phyloP scores from a whole-genome alignment of 306 rosid species.

The Glycine tomentella region DNA sequence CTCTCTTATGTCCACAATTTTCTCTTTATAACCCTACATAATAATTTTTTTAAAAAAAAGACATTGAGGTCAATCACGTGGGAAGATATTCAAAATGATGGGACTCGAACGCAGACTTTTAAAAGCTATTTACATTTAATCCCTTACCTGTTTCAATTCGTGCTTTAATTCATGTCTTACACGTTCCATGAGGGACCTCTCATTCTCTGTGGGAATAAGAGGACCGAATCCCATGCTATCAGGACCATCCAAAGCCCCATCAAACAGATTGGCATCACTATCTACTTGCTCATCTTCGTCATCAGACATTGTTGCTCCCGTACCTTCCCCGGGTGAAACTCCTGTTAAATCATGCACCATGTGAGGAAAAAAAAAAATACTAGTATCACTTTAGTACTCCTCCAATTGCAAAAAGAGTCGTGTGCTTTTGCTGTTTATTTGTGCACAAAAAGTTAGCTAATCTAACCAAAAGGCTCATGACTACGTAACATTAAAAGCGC shows the following conservation, averaged over 20 bases:
- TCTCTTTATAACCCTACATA: constrained; percentile 88
- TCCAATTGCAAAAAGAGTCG: constrained; percentile 21
- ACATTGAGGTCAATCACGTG: background rate
- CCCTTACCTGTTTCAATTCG: constrained; percentile 81
- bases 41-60: background rate
- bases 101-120: constrained; percentile 1
- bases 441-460: constrained; percentile 33
- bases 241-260: constrained; percentile 77
- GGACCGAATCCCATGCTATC: constrained; percentile 98
- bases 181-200: constrained; percentile 98
- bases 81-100: constrained; percentile 30
- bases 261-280: constrained; percentile 83
- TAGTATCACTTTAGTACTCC: constrained; percentile 25
- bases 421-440: constrained; percentile 19
- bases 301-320: constrained; percentile 99
- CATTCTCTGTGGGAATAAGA: constrained; percentile 94
- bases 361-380: background rate
- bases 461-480: constrained; percentile 9
- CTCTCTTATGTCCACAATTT: constrained; percentile 95
- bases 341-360: constrained; percentile 61
- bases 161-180: constrained; percentile 97
- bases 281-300: constrained; percentile 93
- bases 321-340: constrained; percentile 96
- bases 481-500: constrained; percentile 26
- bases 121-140: constrained; percentile 22